A percentile compares a stretch with the other conserved stretches of the same genome.
These are phyloP conservation scores for Leccinum olivaceoglutinosum DNA, from an alignment of 1,284 basidiomycete genomes.

Conservation along the genomic window DNA sequence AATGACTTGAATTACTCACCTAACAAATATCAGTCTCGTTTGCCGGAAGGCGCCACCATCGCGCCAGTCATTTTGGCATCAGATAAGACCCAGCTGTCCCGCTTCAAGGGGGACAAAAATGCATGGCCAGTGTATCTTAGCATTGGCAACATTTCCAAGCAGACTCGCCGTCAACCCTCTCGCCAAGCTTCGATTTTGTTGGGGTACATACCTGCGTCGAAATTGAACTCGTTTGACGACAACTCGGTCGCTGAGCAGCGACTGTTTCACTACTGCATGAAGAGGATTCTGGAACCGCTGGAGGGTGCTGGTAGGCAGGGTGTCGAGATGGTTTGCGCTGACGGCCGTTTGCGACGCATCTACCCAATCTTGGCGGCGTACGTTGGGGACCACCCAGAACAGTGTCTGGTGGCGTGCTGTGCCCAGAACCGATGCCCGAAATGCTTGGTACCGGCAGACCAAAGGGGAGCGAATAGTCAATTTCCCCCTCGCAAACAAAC, in stretches of 20 bases:
- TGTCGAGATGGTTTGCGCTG: background rate
- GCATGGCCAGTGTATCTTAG: background rate
- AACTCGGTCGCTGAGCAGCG: background rate
- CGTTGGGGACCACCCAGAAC: background rate
- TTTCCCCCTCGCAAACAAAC: background rate
- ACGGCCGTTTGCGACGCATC: background rate
- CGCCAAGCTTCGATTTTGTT: background rate
- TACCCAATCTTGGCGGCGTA: conserved; percentile 19
- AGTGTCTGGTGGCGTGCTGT: conserved; percentile 16
- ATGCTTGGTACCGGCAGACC: conserved; percentile 1
- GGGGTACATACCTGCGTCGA: background rate
- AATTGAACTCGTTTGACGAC: background rate
- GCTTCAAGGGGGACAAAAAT: background rate
- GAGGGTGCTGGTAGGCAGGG: background rate
- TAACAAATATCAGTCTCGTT: background rate
- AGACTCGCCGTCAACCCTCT: background rate
- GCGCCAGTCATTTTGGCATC: background rate
- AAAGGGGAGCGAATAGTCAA: background rate
- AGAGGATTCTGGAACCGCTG: background rate
- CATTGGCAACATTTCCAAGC: background rate
- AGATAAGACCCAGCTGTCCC: background rate
- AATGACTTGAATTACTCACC: background rate
- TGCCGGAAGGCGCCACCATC: background rate
- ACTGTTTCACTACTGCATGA: background rate
- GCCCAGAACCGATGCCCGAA: conserved; percentile 17